Evolutionary conservation across 2,329 filamentous ascomycete species (phyloP).

Genomic region (Penicillium sp.): DNA sequence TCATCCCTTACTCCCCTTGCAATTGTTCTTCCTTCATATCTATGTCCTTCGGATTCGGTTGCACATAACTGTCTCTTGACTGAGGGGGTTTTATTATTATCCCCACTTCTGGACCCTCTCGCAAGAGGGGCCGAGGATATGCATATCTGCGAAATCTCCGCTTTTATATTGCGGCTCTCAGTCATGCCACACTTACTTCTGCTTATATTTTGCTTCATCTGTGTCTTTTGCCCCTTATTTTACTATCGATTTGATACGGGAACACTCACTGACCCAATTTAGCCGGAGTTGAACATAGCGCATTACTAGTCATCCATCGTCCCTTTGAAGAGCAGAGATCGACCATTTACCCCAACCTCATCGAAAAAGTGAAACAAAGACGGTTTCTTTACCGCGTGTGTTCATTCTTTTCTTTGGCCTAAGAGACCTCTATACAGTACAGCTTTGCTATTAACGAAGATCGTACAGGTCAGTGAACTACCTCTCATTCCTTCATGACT

Average conservation of each 20-base stretch:
- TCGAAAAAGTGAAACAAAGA: conserved; percentile 16
- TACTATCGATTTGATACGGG: not conserved
- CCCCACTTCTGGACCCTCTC: not conserved
- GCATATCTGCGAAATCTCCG: conserved; percentile 3
- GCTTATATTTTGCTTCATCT: not conserved
- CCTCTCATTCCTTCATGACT: not conserved
- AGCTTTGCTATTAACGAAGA: conserved; percentile 1
- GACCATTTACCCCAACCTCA: not conserved
- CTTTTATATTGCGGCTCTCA: not conserved
- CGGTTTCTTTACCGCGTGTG: conserved; percentile 17
- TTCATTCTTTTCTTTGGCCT: not conserved
- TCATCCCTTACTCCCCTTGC: not conserved
- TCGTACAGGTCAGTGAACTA: conserved; percentile 10
- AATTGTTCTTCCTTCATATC: not conserved
- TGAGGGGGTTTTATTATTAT: not conserved
- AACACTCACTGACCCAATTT: not conserved
- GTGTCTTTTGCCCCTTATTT: not conserved
- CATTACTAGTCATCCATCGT: conserved; percentile 6
- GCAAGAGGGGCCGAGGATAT: conserved; percentile 3
- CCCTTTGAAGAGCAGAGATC: conserved; percentile 10
- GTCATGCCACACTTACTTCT: not conserved
- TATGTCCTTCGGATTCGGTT: not conserved
- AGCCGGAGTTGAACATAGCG: conserved; percentile 16
- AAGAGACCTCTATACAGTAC: conserved; percentile 4
- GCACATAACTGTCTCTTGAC: not conserved